These are phyloP conservation scores for Kazachstania viticola DNA, from an alignment of 805 yeast species.

Conservation along the genomic window DNA sequence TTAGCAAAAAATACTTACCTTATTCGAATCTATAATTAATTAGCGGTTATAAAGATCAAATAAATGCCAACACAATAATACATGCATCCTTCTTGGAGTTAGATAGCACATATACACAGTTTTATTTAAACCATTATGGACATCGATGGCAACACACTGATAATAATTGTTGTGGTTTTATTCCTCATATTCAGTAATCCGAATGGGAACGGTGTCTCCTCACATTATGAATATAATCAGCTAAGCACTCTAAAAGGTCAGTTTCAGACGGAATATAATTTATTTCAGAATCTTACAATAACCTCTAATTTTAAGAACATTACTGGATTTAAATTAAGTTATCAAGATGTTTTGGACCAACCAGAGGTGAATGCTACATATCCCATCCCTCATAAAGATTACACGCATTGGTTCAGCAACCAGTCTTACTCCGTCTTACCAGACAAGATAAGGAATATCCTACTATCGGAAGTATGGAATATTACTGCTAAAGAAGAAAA, in stretches of 20 bases:
- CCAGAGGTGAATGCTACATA: slow-evolving; percentile 37
- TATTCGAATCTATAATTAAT: no score
- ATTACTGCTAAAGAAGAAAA: slow-evolving; percentile 14
- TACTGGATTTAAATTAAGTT: slow-evolving; percentile 61
- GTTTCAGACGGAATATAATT: slow-evolving; percentile 22
- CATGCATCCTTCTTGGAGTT: no score
- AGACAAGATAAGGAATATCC: slow-evolving; percentile 36
- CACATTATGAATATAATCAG: slow-evolving; percentile 30
- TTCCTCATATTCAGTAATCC: slow-evolving; percentile 24
- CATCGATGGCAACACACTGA: slow-evolving; percentile 23
- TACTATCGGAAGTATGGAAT: slow-evolving; percentile 42
- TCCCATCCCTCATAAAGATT: slow-evolving; percentile 41
- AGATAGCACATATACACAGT: no score
- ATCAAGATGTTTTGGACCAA: slow-evolving; percentile 41
- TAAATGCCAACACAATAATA: no score
- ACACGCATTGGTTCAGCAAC: slow-evolving; percentile 36
- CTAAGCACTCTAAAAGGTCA: slow-evolving; percentile 30
- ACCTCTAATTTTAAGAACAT: slow-evolving; percentile 51
- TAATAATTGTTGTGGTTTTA: slow-evolving; percentile 21
- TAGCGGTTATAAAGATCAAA: no score
- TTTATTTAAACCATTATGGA: no score
- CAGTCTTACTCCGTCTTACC: slow-evolving; percentile 52
- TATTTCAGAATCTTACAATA: slow-evolving; percentile 34
- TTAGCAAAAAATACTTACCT: no score
- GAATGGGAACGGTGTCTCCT: slow-evolving; percentile 25